phyloP scores from a whole-genome alignment of 2,329 filamentous ascomycete species.

The Cladorrhinum sp. region DNA sequence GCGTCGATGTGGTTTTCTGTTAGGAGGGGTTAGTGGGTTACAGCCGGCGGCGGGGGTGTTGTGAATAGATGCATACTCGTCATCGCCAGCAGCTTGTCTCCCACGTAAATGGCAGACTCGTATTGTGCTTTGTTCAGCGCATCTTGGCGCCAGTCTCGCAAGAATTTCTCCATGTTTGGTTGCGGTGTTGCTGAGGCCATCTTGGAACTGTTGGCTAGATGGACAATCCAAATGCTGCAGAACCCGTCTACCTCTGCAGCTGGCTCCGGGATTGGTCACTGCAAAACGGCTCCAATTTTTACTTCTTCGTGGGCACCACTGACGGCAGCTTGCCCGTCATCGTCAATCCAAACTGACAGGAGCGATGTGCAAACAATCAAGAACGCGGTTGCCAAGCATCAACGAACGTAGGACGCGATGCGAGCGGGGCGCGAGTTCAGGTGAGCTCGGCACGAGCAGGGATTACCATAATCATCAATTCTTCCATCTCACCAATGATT shows the following conservation, averaged over 20 bases:
- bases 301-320: not conserved
- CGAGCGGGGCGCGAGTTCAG: slow-evolving; percentile 16
- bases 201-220: not conserved
- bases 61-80: slow-evolving; percentile 62
- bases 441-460: slow-evolving; percentile 8
- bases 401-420: slow-evolving; percentile 4
- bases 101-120: slow-evolving; percentile 93
- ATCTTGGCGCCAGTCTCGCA: slow-evolving; percentile 93
- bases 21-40: not conserved
- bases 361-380: not conserved
- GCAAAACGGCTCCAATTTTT: not conserved
- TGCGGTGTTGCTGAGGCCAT: slow-evolving; percentile 24
- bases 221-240: not conserved
- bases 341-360: not conserved
- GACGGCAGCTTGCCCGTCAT: not conserved
- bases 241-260: not conserved
- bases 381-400: slow-evolving; percentile 15
- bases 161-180: slow-evolving; percentile 77
- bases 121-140: slow-evolving; percentile 94
- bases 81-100: slow-evolving; percentile 91
- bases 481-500: too few relatives aligned
- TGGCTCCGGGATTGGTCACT: not conserved
- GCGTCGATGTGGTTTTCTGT: slow-evolving; percentile 89
- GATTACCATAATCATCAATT: not conserved
- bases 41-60: not conserved